phyloP scores from a whole-genome alignment of 106 monocot species.

The Platanthera zijinensis region DNA sequence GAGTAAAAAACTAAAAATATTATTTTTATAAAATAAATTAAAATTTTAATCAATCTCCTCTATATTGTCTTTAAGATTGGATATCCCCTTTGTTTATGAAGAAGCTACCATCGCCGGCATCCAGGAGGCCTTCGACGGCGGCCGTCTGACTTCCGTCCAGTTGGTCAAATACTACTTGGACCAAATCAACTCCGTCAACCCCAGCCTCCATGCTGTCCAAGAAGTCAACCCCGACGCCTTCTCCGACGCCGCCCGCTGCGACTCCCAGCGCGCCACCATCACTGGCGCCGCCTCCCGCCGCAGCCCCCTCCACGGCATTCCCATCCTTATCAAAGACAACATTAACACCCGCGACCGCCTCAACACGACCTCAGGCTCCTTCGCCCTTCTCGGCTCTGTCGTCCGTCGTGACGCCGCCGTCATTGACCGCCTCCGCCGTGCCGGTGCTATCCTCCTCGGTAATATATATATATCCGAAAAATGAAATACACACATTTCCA shows the following conservation, averaged over 20 bases:
- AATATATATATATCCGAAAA: too few relatives aligned
- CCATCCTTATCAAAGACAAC: constrained; percentile 50
- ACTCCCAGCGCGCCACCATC: constrained; percentile 8
- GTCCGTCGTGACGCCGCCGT: not conserved
- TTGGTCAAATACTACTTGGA: constrained; percentile 31
- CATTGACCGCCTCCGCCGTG: constrained; percentile 32
- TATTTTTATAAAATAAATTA: too few relatives aligned
- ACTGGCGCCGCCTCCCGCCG: not conserved
- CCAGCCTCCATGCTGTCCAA: constrained; percentile 32
- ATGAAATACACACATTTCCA: too few relatives aligned
- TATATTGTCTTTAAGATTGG: not conserved
- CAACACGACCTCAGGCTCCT: too few relatives aligned
- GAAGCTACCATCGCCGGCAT: constrained; percentile 46
- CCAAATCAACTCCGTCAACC: constrained; percentile 26
- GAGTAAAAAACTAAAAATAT: too few relatives aligned
- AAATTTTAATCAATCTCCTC: too few relatives aligned
- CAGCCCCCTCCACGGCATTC: constrained; percentile 30
- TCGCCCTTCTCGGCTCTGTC: too few relatives aligned
- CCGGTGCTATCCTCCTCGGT: constrained; percentile 56
- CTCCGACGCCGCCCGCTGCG: constrained; percentile 25
- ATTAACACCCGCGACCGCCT: constrained; percentile 14
- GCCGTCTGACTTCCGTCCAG: constrained; percentile 24
- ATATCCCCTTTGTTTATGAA: constrained; percentile 18
- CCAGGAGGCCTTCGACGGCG: constrained; percentile 30
- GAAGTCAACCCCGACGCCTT: constrained; percentile 52